A percentile compares a stretch with the other conserved stretches of the same genome.
Evolutionary conservation across 1,139 yeast genomes (phyloP).

Genomic region (Magnusiomyces magnusii): DNA sequence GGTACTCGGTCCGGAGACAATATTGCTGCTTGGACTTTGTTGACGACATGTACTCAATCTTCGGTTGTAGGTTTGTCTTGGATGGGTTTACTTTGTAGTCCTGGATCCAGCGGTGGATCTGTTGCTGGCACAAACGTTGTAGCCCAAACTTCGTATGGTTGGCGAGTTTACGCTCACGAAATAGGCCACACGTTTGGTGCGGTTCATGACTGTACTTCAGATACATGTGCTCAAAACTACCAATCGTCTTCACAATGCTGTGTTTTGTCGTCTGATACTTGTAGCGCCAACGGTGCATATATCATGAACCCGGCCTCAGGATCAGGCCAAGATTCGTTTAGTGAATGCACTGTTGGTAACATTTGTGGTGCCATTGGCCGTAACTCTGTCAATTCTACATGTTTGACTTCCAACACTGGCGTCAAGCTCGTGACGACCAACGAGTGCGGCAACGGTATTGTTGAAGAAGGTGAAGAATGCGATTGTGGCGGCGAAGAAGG

Average conservation of each 20-base stretch:
- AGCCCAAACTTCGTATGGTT: conserved; percentile 31
- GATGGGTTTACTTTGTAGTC: conserved; percentile 34
- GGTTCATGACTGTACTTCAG: conserved; percentile 36
- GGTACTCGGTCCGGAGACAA: conserved; percentile 28
- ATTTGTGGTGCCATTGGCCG: conserved; percentile 32
- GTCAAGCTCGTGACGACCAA: conserved; percentile 30
- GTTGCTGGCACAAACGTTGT: conserved; percentile 35
- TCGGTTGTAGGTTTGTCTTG: conserved; percentile 37
- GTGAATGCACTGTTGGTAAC: conserved; percentile 35
- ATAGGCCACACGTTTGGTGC: conserved; percentile 40
- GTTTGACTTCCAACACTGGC: conserved; percentile 33
- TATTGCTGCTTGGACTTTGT: conserved; percentile 35
- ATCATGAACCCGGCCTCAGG: conserved; percentile 37
- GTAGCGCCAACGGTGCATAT: conserved; percentile 32
- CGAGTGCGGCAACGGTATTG: conserved; percentile 38
- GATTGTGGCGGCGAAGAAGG: conserved; percentile 35
- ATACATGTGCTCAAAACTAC: conserved; percentile 30
- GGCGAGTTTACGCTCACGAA: conserved; percentile 38
- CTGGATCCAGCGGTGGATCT: conserved; percentile 19
- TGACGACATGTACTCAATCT: conserved; percentile 33
- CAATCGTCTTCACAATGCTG: conserved; percentile 33
- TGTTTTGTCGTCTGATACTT: conserved; percentile 28
- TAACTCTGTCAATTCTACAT: conserved; percentile 30
- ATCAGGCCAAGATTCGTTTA: conserved; percentile 29
- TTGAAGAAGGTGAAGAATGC: conserved; percentile 38